Percentiles rank a stretch among this genome's conserved stretches.
Conservation (phyloP, 805 yeast genomes). For the Myxozyma melibiosi region DNA sequence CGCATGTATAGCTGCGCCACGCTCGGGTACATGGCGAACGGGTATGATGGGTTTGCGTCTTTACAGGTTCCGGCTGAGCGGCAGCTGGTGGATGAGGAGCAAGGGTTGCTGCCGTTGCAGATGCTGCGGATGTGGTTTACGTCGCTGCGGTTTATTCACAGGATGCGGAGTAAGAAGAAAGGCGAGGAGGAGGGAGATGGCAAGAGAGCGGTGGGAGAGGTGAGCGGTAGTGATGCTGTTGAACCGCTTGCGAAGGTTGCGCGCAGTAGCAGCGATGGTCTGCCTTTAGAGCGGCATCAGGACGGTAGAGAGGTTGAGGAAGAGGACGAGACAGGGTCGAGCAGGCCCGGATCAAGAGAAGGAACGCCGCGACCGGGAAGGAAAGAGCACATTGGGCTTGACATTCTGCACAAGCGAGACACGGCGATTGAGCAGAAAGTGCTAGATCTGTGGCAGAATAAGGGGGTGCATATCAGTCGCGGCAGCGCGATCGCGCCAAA, state of each 20-base stretch:
- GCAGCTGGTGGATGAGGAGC: conserved; percentile 32
- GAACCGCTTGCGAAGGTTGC: too few species aligned
- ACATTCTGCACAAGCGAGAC: conserved; percentile 13
- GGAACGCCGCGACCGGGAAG: background rate
- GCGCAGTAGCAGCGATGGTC: too few species aligned
- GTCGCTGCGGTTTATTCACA: conserved; percentile 16
- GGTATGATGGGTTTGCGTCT: conserved; percentile 33
- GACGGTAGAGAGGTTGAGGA: too few species aligned
- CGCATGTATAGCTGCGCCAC: conserved; percentile 31
- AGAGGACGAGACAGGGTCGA: too few species aligned
- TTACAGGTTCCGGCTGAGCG: conserved; percentile 23
- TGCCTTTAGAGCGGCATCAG: too few species aligned
- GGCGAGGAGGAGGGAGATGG: too few species aligned
- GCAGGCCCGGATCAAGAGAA: too few species aligned
- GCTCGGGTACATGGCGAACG: conserved; percentile 31
- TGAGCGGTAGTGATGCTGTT: too few species aligned
- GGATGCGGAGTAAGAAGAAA: too few species aligned
- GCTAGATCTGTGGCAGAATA: conserved; percentile 18
- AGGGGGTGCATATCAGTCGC: background rate
- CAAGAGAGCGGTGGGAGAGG: too few species aligned
- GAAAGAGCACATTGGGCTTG: background rate
- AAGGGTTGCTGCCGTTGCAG: conserved; percentile 28
- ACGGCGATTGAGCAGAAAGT: conserved; percentile 14
- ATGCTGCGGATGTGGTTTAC: conserved; percentile 35
- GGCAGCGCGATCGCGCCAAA: conserved; percentile 19